Evolutionary conservation across 768 basidiomycete genomes (phyloP), one percentile per base, ranked within the genome.

Genomic region (Suillus paluster): DNA sequence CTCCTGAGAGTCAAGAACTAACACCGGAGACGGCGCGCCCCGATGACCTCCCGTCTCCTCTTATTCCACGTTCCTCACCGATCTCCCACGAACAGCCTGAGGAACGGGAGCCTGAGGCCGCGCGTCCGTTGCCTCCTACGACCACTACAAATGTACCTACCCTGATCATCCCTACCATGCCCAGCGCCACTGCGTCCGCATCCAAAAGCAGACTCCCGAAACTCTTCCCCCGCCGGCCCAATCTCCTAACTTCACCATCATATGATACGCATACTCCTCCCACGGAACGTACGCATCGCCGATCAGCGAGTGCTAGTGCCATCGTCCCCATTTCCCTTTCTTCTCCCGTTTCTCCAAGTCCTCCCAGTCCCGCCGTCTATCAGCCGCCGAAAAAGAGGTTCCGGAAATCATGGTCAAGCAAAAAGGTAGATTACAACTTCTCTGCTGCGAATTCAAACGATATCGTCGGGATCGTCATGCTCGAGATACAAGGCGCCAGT

Each of bases 401-500:
- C 60, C 72, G 76, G 58, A 76, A 75, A 57, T 76, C 78, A 1
- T 83, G 80, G 77, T 66, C 67, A 4, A 58, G 68, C 55, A 82
- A 81, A 74, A 71, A 68, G 52, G 68, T 68, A 4, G 81, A 79
- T 23, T 90, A 80, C 73, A 88, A 89, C 71, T 85, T 93, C 63
- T 84, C 83, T 19, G 80, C 87, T 1, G 82, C 78, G 5, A 89
- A 94, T 68, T 55, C 54, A 6, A 61, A 61, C 27, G 96, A 98
- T 70, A 89, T 97, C 42, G 77, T 97, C 2, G 97, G 97, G 0
- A 95, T 99, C 61, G 96, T 98, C 41, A 92, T 97, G 88, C 77
- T 99, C 23, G 97, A 99, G 77, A 92, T 99, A 63, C 81, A 87
- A 62, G 79, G 86, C 14, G 97, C 94, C 27, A 83, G 83, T 34